A percentile compares a stretch with the other conserved stretches of the same genome.
Conservation (phyloP, 306 rosid species). For the Morella rubra region DNA sequence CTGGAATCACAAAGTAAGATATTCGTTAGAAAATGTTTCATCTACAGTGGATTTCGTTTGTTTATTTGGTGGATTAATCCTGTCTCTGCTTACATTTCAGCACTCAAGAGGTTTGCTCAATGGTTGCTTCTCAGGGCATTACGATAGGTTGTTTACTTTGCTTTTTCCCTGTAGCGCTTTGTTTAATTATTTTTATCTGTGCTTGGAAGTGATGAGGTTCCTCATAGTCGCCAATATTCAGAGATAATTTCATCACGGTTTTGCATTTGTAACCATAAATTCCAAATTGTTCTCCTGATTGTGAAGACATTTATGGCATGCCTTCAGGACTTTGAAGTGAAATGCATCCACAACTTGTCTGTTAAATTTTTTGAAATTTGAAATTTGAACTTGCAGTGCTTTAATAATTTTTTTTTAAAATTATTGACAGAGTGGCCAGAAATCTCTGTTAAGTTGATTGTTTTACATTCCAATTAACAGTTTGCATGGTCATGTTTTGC, state of each 20-base stretch:
- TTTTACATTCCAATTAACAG: neutral
- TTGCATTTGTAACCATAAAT: neutral
- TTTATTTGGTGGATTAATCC: conserved; percentile 56
- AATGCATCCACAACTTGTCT: neutral
- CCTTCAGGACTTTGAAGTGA: neutral
- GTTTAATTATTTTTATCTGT: neutral
- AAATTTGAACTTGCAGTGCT: neutral
- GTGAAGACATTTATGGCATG: neutral
- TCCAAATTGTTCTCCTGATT: neutral
- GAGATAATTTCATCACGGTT: neutral
- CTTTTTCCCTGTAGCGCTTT: neutral
- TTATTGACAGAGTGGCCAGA: neutral
- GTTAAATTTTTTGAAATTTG: no score
- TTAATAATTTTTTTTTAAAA: neutral
- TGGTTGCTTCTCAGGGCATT: conserved; percentile 96
- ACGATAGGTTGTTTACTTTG: conserved; percentile 52
- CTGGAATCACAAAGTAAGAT: no score
- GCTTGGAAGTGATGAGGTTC: neutral
- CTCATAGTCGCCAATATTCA: neutral
- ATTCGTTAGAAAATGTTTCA: neutral
- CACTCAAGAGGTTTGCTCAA: conserved; percentile 72
- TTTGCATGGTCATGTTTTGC: neutral
- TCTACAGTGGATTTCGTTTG: conserved; percentile 12
- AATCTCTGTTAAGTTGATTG: neutral
- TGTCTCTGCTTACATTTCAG: conserved; percentile 81